These are phyloP conservation scores for Paramarasmius palmivorus DNA, from an alignment of 1,284 basidiomycete species.

Conservation along the genomic window DNA sequence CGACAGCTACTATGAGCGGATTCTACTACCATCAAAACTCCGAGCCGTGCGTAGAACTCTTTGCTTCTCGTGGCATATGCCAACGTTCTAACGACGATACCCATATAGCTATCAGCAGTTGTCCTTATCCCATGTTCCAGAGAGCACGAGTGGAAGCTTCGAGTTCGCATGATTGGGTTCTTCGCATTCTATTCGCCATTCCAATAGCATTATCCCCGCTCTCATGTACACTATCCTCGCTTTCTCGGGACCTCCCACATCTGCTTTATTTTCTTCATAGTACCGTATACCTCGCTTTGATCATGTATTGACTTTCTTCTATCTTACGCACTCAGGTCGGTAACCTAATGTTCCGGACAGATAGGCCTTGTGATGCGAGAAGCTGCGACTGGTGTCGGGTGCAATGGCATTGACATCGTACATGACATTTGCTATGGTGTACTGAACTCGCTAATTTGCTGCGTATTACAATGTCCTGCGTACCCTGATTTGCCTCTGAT, in stretches of 20 bases:
- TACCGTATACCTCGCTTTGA: neutral
- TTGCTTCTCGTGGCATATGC: slow-evolving; percentile 12
- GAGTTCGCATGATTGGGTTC: slow-evolving; percentile 58
- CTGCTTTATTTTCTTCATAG: neutral
- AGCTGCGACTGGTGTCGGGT: too few species aligned
- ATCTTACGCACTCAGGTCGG: too few species aligned
- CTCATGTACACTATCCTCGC: neutral
- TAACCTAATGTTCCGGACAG: too few species aligned
- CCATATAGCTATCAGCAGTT: slow-evolving; percentile 55
- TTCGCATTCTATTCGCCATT: neutral
- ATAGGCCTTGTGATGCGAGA: too few species aligned
- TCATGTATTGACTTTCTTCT: too few species aligned
- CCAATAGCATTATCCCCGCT: neutral
- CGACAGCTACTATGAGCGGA: slow-evolving; percentile 77
- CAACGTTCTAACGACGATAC: neutral
- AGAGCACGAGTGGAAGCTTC: slow-evolving; percentile 57
- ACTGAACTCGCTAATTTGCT: too few species aligned
- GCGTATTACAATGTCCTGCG: too few species aligned
- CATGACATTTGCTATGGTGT: too few species aligned
- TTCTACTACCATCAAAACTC: slow-evolving; percentile 95
- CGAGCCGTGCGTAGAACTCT: slow-evolving; percentile 66
- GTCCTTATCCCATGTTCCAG: slow-evolving; percentile 58
- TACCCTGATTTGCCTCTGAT: too few species aligned
- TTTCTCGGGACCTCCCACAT: neutral
- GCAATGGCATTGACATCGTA: too few species aligned